Evolutionary conservation across 306 rosid genomes (phyloP), one percentile per base, ranked within the genome.

Genomic region (Prunus fruticosa): DNA sequence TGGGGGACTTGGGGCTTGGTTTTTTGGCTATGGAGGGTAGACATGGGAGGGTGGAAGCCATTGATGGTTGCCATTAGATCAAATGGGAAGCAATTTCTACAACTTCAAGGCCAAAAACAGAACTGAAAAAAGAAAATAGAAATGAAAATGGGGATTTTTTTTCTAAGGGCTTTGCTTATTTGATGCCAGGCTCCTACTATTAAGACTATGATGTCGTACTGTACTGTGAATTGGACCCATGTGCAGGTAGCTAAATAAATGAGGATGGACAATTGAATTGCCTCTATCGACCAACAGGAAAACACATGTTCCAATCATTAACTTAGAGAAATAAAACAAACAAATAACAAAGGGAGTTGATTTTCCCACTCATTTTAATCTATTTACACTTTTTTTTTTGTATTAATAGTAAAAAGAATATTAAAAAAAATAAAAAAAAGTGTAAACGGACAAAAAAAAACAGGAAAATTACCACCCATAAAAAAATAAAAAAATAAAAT

Each of bases 41-140:
- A 60, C 11, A 73, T 58, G 56, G 22, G 23, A 25, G 66, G 45
- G 56, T 18, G 67, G 57, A 73, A 49, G 53, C 58, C 22, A 69
- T 15, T 60, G 77, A 25, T 60, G 68, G 68, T 43, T 58, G 68
- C 45, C 77, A 73, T 73, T 12, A 45, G 32, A 30, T 27, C 28
- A 51, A 30, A 10, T 19, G 28, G 74, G 3, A 22, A 52, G 9
- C 22, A 47, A 2, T 15, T 69, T 27, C 25, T 49, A 28, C 2
- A 49, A 11, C 1, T 38, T 47, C n/a, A 51, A 50, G 46, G 41
- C 15, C 47, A 30, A 32, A 8, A 19, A 56, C 12, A 56, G 62
- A 56, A 20, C 9, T 19, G 8, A 49, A 1, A 18, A 56, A 20
- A 8, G 27, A 56, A 56, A 32, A 64, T 1, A 3, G 14, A 4